Evolutionary conservation across 2,329 filamentous ascomycete genomes (phyloP), one percentile per base, ranked within the genome.

Genomic region (Cercospora zeina): DNA sequence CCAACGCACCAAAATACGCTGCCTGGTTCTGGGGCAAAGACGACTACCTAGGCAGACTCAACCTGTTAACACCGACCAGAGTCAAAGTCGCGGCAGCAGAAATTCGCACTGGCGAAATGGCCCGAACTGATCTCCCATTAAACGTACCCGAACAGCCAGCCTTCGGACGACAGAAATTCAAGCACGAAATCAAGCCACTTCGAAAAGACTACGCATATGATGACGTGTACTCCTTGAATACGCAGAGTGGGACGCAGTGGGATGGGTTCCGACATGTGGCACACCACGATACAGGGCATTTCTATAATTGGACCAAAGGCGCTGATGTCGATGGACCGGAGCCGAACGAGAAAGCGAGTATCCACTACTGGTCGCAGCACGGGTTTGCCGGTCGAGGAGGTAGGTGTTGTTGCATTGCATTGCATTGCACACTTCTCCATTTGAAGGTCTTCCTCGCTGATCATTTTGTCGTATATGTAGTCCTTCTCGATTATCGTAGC

Each of bases 21-120:
- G 83, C 83, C 16, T 87, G 84, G 84, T 81, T 85, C 27, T 86
- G 84, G 84, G 84, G 84, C 11, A 76, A 82, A 42, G 76, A 84
- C 69, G 83, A 85, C 67, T 75, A 78, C 65, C 78, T 83, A 56
- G 81, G 81, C 11, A 77, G 83, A 49, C 69, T 86, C 47, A 86
- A 86, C 61, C 79, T 86, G 8, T 75, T 85, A 14, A 86, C 83
- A 0, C 83, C 83, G 0, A 72, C 77, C 3, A 77, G 83, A 13
- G 83, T 86, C 36, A 80, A 81, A 51, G 79, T 79, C 10, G 83
- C 84, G 2, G 74, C 80, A 1, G 76, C 75, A 39, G 82, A 85
- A 66, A 84, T 86, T 62, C 74, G 74, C 50, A 83, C 80, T 2
- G 84, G 85, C 13, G 82, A 85, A 56, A 79, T 85, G 65, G 77